Evolutionary conservation across 805 yeast genomes (phyloP).

Genomic region (Cyberlindnera xylosilytica): DNA sequence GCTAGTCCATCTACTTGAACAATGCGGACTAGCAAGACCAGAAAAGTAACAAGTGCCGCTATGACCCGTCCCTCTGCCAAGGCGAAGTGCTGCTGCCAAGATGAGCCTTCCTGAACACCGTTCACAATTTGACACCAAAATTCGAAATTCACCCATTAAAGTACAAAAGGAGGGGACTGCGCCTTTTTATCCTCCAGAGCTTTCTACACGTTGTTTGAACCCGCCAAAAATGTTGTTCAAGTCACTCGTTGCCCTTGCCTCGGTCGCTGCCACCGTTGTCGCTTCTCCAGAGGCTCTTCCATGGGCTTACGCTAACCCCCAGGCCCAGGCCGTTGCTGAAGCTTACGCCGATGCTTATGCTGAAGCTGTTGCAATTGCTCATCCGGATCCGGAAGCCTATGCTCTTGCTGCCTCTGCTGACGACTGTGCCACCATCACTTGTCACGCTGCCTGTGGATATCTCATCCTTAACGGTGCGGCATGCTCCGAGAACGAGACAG

Average conservation of each 20-base stretch:
- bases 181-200: too few relatives aligned
- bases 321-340: conserved; percentile 20
- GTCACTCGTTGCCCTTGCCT: conserved; percentile 1
- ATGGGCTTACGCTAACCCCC: conserved; percentile 20
- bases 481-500: conserved; percentile 23
- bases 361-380: conserved; percentile 26
- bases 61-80: too few relatives aligned
- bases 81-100: too few relatives aligned
- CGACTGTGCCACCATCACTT: conserved; percentile 29
- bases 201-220: too few relatives aligned
- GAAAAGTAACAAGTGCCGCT: too few relatives aligned
- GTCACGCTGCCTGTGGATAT: conserved; percentile 34
- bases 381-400: conserved; percentile 30
- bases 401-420: conserved; percentile 28
- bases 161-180: too few relatives aligned
- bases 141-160: too few relatives aligned
- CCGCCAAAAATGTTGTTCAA: conserved; percentile 4
- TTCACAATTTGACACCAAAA: too few relatives aligned
- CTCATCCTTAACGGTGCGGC: conserved; percentile 30
- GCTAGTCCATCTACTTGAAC: too few relatives aligned
- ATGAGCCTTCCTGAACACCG: too few relatives aligned
- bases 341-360: conserved; percentile 26
- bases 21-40: too few relatives aligned
- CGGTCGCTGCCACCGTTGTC: conserved; percentile 3
- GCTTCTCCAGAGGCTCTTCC: conserved; percentile 14